Evolutionary conservation across 2,329 filamentous ascomycete species (phyloP), one percentile per base, ranked within the genome.

Genomic region (Aspergillus brunneoviolaceus): DNA sequence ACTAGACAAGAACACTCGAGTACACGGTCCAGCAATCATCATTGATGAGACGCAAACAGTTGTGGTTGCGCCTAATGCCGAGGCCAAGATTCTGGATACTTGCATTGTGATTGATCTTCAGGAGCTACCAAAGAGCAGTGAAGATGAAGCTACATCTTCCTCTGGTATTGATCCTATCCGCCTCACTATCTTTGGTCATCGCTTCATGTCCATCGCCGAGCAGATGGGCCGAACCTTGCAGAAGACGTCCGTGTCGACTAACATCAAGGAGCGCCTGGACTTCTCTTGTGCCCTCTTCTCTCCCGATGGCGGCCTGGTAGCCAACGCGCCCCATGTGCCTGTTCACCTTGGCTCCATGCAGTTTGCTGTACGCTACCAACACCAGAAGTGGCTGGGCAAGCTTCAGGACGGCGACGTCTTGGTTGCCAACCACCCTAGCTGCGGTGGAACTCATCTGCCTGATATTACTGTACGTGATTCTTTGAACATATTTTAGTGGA

Each of bases 101-200:
- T 94, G 96, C 69, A 91, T 97, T 7, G 84, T 97, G 6, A 93
- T 97, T 70, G 92, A 96, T 65, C 84, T 95, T 47, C 85, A 88
- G 57, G 87, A 79, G 65, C 78, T 65, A 14, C 84, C 72, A 62
- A 62, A 65, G 7, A 55, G 64, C 21, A 39, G 62, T 23, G 60
- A 64, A 1, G 67, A 65, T 21, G 60, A 63, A 10, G 59, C 57
- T 1, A 45, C 58, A 3, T 59, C 66, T 3, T 68, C 70, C 2
- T 68, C 70, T 2, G 69, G 67, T 10, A 73, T 82, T 31, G 79
- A 82, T 60, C 83, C 83, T 0, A 84, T 85, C 47, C 75, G 81
- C 33, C 77, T 85, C 2, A 83, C 80, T 11, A 81, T 85, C 49
- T 85, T 85, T 57, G 81, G 80, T 0, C 82, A 85, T 64, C 76